A percentile compares a stretch with the other conserved stretches of the same genome.
Conservation (phyloP, 2,329 filamentous ascomycete species). For the Botrytis byssoidea region DNA sequence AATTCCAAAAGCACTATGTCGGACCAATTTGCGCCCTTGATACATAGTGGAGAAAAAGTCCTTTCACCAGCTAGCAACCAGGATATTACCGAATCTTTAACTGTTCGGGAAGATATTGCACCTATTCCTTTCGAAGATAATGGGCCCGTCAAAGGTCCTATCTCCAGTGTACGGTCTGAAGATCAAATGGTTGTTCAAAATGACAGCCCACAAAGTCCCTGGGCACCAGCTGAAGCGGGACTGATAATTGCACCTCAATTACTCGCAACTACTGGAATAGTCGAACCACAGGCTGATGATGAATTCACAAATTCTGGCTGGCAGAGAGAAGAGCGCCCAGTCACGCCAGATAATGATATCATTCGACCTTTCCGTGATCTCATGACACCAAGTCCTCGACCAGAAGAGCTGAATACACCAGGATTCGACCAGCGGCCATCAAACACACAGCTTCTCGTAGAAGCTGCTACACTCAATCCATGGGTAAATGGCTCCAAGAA, state of each 20-base stretch:
- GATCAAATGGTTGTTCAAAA: not conserved
- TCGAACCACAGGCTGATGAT: not conserved
- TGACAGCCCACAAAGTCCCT: slow-evolving; percentile 21
- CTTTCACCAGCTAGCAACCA: not conserved
- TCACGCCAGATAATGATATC: slow-evolving; percentile 21
- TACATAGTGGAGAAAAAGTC: not conserved
- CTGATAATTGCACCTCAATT: not conserved
- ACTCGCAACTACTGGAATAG: not conserved
- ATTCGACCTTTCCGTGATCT: slow-evolving; percentile 31
- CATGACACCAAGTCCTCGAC: slow-evolving; percentile 27
- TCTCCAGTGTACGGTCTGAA: not conserved
- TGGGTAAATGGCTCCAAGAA: slow-evolving; percentile 30
- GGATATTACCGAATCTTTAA: not conserved
- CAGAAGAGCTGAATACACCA: not conserved
- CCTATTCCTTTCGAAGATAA: not conserved
- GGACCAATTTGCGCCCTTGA: not conserved
- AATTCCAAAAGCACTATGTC: not conserved
- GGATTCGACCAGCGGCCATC: slow-evolving; percentile 3
- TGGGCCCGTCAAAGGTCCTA: too few species aligned
- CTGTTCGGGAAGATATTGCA: not conserved
- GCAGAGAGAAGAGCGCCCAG: slow-evolving; percentile 26
- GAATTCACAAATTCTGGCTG: slow-evolving; percentile 19
- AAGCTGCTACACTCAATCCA: slow-evolving; percentile 33
- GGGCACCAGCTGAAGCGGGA: slow-evolving; percentile 9
- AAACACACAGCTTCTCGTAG: slow-evolving; percentile 31